Percentiles rank a stretch among this genome's conserved stretches.
phyloP scores from a whole-genome alignment of 2,329 filamentous ascomycete genomes.

The Pseudocercospora cruenta region DNA sequence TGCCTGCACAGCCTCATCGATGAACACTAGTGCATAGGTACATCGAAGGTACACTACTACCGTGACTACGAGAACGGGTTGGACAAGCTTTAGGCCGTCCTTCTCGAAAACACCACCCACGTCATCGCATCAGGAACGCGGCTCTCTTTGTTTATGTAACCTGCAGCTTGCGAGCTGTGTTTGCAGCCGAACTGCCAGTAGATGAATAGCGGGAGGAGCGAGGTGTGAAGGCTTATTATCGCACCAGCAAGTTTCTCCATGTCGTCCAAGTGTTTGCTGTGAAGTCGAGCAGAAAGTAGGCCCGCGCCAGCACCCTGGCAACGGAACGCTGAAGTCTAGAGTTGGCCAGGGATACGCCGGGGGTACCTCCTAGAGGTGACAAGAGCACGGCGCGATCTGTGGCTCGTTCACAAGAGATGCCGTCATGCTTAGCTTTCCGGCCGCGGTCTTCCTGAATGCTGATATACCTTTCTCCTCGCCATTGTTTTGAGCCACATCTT shows the following conservation, averaged over 20 bases:
- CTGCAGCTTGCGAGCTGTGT: background rate
- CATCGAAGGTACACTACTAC: background rate
- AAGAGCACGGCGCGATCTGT: background rate
- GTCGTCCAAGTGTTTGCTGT: background rate
- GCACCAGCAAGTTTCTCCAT: background rate
- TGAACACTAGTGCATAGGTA: background rate
- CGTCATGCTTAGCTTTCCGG: background rate
- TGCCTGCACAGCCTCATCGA: background rate
- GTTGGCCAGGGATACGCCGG: background rate
- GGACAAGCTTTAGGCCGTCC: constrained; percentile 1
- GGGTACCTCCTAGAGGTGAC: background rate
- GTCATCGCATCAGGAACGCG: constrained; percentile 5
- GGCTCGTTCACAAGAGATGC: background rate
- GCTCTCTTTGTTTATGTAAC: background rate
- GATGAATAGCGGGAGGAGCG: background rate
- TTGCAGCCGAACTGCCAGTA: background rate
- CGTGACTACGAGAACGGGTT: background rate
- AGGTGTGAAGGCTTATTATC: background rate
- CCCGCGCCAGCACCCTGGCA: background rate
- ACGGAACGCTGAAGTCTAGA: background rate
- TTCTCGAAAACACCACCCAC: background rate
- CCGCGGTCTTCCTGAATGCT: constrained; percentile 3
- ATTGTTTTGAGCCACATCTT: constrained; percentile 8
- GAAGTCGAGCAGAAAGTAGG: too few relatives aligned
- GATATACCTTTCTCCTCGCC: background rate